A percentile compares a stretch with the other conserved stretches of the same genome.
Conservation (phyloP, 805 yeast genomes). For the Candida piceae region DNA sequence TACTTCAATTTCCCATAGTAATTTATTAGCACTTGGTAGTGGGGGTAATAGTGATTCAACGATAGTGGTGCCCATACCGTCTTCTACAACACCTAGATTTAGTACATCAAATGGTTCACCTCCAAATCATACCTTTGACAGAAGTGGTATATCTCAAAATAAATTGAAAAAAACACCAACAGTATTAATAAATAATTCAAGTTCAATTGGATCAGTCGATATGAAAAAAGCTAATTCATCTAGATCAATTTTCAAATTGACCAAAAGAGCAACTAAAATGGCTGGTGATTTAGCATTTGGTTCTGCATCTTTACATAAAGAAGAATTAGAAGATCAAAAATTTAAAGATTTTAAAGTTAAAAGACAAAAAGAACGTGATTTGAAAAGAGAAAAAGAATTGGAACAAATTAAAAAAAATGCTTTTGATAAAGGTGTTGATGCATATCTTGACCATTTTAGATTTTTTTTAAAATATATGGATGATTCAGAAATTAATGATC, state of each 20-base stretch:
- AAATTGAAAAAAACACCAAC: background rate
- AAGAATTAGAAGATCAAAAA: constrained; percentile 12
- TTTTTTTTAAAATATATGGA: constrained; percentile 29
- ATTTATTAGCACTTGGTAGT: background rate
- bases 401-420: constrained; percentile 11
- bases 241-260: constrained; percentile 15
- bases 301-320: constrained; percentile 9
- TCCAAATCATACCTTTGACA: too few relatives aligned
- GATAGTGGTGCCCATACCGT: too few relatives aligned
- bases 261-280: constrained; percentile 24
- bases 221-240: constrained; percentile 11
- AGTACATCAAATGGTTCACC: background rate
- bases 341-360: constrained; percentile 12
- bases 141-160: too few relatives aligned
- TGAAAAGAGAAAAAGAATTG: constrained; percentile 9
- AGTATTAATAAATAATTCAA: background rate
- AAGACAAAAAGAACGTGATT: constrained; percentile 8
- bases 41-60: too few relatives aligned
- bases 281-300: constrained; percentile 32
- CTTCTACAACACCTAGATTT: background rate
- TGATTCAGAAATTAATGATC: constrained; percentile 29
- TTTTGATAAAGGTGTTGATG: constrained; percentile 18
- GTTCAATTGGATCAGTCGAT: background rate
- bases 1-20: background rate
- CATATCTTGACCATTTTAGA: constrained; percentile 26